Percentiles rank a stretch among this genome's conserved stretches.
These are phyloP conservation scores for Trichoderma asperelloides DNA, from an alignment of 495 filamentous ascomycete genomes.

Conservation along the genomic window DNA sequence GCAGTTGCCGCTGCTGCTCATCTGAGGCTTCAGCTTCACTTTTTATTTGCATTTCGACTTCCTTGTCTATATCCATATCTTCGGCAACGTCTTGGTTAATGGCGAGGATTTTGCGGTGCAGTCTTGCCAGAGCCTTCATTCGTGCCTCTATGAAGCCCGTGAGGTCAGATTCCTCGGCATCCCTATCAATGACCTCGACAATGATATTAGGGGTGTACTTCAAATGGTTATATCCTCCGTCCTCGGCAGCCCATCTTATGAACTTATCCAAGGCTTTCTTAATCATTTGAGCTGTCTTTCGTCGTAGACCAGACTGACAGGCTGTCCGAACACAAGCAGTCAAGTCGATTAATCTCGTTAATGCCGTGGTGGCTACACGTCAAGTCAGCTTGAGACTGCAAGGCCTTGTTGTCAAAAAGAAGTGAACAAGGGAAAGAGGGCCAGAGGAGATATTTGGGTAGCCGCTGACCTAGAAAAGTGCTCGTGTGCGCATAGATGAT, in stretches of 20 bases:
- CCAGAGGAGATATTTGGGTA: no score
- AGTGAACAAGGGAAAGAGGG: neutral
- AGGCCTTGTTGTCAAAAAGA: neutral
- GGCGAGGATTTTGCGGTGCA: constrained; percentile 1
- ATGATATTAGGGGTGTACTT: constrained; percentile 6
- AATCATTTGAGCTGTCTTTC: neutral
- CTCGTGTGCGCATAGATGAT: constrained; percentile 6
- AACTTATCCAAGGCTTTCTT: neutral
- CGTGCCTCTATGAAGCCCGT: neutral
- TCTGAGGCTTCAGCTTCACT: neutral
- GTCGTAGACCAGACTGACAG: neutral
- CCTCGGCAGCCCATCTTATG: constrained; percentile 9
- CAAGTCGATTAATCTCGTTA: constrained; percentile 6
- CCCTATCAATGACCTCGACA: constrained; percentile 2
- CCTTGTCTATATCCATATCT: neutral
- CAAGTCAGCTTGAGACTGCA: neutral
- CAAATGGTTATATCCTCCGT: constrained; percentile 9
- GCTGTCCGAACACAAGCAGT: neutral
- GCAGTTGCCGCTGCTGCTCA: neutral
- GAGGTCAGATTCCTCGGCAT: neutral
- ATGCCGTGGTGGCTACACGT: neutral
- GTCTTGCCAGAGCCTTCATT: neutral
- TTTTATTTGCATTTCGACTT: neutral
- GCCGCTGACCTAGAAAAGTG: constrained; percentile 4
- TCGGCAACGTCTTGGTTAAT: neutral